Percentiles rank a stretch among this genome's conserved stretches.
Evolutionary conservation across 228 moss, liverwort and hornwort genomes (phyloP).

Genomic region (Sphagnum magellanicum): DNA sequence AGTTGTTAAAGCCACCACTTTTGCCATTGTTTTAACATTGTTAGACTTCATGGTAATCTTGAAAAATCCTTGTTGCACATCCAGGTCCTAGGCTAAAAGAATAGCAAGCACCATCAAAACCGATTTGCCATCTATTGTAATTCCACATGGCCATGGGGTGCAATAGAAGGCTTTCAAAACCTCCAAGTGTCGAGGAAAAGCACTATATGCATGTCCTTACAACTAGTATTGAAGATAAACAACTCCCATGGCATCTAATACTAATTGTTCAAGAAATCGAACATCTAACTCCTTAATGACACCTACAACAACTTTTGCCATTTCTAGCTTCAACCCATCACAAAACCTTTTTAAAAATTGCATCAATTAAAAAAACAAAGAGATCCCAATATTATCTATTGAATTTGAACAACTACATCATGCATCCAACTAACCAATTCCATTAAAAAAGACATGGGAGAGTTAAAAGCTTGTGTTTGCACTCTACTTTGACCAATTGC

Average conservation of each 20-base stretch:
- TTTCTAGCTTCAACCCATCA: too few species aligned
- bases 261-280: background rate
- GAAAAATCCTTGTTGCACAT: background rate
- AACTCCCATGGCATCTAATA: background rate
- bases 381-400: too few species aligned
- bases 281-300: background rate
- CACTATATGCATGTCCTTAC: background rate
- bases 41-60: background rate
- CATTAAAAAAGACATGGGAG: too few species aligned
- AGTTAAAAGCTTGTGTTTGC: too few species aligned
- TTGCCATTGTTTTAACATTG: background rate
- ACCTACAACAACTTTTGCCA: background rate
- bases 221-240: background rate
- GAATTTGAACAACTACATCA: too few species aligned
- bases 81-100: background rate
- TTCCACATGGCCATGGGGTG: background rate
- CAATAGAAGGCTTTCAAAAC: background rate
- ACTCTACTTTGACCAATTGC: too few species aligned
- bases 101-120: background rate
- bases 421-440: too few species aligned
- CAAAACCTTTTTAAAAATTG: too few species aligned
- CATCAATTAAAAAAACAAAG: too few species aligned
- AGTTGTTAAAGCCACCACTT: background rate
- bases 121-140: background rate
- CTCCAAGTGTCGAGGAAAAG: background rate